These are phyloP conservation scores for Maudiozyma turicensis DNA, from an alignment of 805 yeast genomes.

Conservation along the genomic window DNA sequence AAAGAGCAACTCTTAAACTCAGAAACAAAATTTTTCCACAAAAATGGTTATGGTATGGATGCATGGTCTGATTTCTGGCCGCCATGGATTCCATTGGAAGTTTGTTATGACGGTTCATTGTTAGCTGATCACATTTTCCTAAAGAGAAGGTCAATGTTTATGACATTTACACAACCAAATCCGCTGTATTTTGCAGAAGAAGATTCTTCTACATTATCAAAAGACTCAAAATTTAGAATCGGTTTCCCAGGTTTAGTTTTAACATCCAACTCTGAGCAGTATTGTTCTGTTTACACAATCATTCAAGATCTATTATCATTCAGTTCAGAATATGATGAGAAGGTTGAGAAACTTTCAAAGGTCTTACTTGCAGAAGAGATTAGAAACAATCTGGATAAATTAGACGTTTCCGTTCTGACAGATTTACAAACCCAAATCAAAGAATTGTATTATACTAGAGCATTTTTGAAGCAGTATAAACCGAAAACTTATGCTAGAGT, in stretches of 20 bases:
- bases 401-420: slow-evolving; percentile 38
- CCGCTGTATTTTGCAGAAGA: slow-evolving; percentile 35
- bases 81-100: slow-evolving; percentile 56
- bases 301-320: slow-evolving; percentile 35
- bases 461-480: slow-evolving; percentile 33
- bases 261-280: slow-evolving; percentile 49
- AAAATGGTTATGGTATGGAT: slow-evolving; percentile 25
- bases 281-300: slow-evolving; percentile 42
- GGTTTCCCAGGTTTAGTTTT: slow-evolving; percentile 41
- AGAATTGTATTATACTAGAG: slow-evolving; percentile 35
- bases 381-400: slow-evolving; percentile 23
- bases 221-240: slow-evolving; percentile 25
- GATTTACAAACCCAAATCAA: slow-evolving; percentile 37
- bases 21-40: slow-evolving; percentile 19
- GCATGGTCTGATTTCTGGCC: slow-evolving; percentile 41
- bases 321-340: slow-evolving; percentile 31
- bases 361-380: slow-evolving; percentile 48
- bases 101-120: slow-evolving; percentile 41
- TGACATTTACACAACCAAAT: slow-evolving; percentile 44
- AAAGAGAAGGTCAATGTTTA: slow-evolving; percentile 43
- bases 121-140: slow-evolving; percentile 39
- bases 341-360: slow-evolving; percentile 39
- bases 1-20: slow-evolving; percentile 29
- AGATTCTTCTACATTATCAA: slow-evolving; percentile 14
- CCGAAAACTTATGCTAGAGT: slow-evolving; percentile 28